Percentiles rank a stretch among this genome's conserved stretches.
phyloP scores from a whole-genome alignment of 352 stramenopile genomes.

The Globisporangium abappressorium region DNA sequence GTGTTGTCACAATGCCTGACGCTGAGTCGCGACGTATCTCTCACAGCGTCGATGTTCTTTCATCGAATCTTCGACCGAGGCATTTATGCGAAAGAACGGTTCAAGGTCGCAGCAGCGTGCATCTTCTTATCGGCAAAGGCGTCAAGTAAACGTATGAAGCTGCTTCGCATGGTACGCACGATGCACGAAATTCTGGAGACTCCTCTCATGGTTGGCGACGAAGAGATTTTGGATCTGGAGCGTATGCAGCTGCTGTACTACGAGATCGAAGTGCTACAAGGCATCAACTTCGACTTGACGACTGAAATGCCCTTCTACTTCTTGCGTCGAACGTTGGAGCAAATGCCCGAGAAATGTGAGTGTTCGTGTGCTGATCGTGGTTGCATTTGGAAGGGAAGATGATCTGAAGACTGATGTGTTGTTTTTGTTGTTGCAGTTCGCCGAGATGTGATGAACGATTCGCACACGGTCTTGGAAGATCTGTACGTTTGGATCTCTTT shows the following conservation, averaged over 20 bases:
- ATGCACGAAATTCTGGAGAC: conserved; percentile 86
- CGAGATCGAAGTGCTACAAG: conserved; percentile 81
- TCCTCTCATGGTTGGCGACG: conserved; percentile 62
- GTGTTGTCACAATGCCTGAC: conserved; percentile 65
- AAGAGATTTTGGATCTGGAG: conserved; percentile 85
- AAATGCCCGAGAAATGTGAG: conserved; percentile 79
- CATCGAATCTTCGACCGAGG: conserved; percentile 78
- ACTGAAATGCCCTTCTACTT: conserved; percentile 78
- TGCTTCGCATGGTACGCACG: conserved; percentile 79
- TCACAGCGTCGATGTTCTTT: conserved; percentile 78
- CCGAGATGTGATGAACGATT: conserved; percentile 40
- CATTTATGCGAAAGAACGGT: conserved; percentile 76
- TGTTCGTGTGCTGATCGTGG: background rate
- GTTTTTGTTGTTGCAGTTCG: conserved; percentile 33
- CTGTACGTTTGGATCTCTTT: conserved; percentile 34
- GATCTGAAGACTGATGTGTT: background rate
- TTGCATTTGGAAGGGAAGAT: background rate
- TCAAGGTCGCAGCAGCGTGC: conserved; percentile 79
- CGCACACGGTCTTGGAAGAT: conserved; percentile 59
- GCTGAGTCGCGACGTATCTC: conserved; percentile 61
- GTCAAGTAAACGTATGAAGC: conserved; percentile 84
- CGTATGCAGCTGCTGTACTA: conserved; percentile 83
- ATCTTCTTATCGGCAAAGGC: conserved; percentile 83
- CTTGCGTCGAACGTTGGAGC: conserved; percentile 50
- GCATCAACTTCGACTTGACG: conserved; percentile 79